A percentile compares a stretch with the other conserved stretches of the same genome.
These are phyloP conservation scores for Lodderomyces beijingensis DNA, from an alignment of 1,139 yeast genomes.

Conservation along the genomic window DNA sequence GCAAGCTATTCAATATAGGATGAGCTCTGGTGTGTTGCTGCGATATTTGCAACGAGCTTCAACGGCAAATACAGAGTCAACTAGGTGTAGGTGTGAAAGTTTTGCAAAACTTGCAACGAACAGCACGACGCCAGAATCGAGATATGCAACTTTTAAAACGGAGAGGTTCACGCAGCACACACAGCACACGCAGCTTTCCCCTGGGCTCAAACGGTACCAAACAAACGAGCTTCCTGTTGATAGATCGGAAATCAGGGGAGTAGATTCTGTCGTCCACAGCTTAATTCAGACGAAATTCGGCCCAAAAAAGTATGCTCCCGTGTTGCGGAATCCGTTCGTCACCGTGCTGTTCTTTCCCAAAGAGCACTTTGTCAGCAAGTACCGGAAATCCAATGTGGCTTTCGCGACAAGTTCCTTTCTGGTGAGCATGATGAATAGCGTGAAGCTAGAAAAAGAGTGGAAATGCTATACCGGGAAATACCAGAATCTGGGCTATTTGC, in stretches of 20 bases:
- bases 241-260: conserved; percentile 36
- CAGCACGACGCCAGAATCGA: too few relatives aligned
- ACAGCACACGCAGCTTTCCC: too few relatives aligned
- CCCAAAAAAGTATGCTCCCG: conserved; percentile 18
- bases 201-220: too few relatives aligned
- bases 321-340: conserved; percentile 21
- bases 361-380: conserved; percentile 24
- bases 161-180: too few relatives aligned
- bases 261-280: conserved; percentile 24
- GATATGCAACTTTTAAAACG: too few relatives aligned
- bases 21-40: too few relatives aligned
- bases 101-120: too few relatives aligned
- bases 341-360: conserved; percentile 24
- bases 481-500: conserved; percentile 20
- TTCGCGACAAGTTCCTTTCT: conserved; percentile 21
- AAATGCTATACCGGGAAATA: conserved; percentile 27
- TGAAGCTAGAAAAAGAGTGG: conserved; percentile 19
- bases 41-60: too few relatives aligned
- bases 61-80: too few relatives aligned
- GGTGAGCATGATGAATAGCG: conserved; percentile 20
- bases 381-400: conserved; percentile 39
- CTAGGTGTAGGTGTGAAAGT: too few relatives aligned
- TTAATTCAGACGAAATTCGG: conserved; percentile 10
- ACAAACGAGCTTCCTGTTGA: conserved; percentile 20
- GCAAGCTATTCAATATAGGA: too few relatives aligned